Evolutionary conservation across 306 rosid genomes (phyloP).

Genomic region (Psophocarpus tetragonolobus): DNA sequence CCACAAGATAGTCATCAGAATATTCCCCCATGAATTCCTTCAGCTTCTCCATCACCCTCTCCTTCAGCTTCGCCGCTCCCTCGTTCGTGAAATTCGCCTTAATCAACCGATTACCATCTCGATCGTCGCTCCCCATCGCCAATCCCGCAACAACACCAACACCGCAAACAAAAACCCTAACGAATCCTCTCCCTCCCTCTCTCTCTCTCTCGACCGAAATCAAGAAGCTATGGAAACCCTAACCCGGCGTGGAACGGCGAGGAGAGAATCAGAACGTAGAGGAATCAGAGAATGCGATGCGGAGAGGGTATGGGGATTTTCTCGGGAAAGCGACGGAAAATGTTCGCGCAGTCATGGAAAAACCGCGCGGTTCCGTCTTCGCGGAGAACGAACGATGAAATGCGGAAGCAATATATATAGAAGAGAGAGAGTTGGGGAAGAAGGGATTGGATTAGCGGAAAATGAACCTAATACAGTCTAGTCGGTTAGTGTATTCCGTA

Average conservation of each 20-base stretch:
- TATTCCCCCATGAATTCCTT: slow-evolving; percentile 97
- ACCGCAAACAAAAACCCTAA: slow-evolving; percentile 53
- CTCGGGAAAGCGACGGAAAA: slow-evolving; percentile 21
- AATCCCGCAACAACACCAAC: background rate
- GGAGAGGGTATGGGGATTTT: background rate
- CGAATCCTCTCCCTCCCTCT: background rate
- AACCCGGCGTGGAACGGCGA: background rate
- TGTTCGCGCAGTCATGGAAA: slow-evolving; percentile 11
- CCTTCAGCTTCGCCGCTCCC: slow-evolving; percentile 61
- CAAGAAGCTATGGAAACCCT: slow-evolving; percentile 51
- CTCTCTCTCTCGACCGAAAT: slow-evolving; percentile 11
- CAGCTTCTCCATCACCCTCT: slow-evolving; percentile 71
- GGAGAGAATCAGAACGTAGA: slow-evolving; percentile 7
- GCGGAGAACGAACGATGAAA: background rate
- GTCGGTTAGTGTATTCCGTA: slow-evolving; percentile 27
- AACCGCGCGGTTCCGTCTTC: slow-evolving; percentile 19
- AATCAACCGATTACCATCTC: slow-evolving; percentile 59
- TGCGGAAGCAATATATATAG: background rate
- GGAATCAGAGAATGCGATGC: background rate
- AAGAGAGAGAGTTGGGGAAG: background rate
- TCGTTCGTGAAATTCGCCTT: slow-evolving; percentile 59
- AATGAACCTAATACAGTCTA: slow-evolving; percentile 19
- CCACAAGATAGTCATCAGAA: slow-evolving; percentile 96
- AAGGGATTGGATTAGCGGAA: background rate
- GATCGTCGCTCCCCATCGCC: slow-evolving; percentile 83